Evolutionary conservation across 2,329 filamentous ascomycete genomes (phyloP).

Genomic region (Colletotrichum graminicola): DNA sequence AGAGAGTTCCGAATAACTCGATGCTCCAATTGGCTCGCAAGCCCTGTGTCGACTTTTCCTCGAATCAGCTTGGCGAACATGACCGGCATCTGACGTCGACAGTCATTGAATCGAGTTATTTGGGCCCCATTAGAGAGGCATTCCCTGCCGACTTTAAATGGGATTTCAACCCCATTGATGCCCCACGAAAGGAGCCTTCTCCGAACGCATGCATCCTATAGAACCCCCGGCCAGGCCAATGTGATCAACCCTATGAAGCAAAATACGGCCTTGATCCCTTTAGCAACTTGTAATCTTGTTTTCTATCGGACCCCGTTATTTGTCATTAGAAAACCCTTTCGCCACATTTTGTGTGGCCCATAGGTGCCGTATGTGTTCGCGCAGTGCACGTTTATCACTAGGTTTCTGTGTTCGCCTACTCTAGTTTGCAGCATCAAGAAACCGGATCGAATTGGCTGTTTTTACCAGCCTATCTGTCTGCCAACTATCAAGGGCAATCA

Average conservation of each 20-base stretch:
- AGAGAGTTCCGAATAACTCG: background rate
- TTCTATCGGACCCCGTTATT: background rate
- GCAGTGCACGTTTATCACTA: background rate
- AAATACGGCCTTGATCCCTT: background rate
- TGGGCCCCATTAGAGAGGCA: too few species aligned
- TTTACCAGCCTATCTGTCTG: background rate
- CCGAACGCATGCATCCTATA: background rate
- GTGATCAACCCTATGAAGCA: background rate
- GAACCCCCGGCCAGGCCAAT: background rate
- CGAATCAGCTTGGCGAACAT: background rate
- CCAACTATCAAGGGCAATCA: background rate
- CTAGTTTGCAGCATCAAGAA: background rate
- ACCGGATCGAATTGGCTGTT: too few species aligned
- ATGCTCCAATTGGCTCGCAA: background rate
- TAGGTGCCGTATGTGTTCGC: background rate
- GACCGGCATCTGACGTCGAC: slow-evolving; percentile 2
- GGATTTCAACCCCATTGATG: background rate
- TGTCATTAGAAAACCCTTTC: background rate
- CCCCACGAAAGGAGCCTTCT: background rate
- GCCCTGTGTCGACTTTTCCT: background rate
- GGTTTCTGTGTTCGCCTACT: background rate
- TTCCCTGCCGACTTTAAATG: background rate
- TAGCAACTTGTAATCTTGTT: background rate
- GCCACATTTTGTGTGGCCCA: background rate
- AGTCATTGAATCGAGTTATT: background rate